These are phyloP conservation scores for Durotheca rogersii DNA, from an alignment of 495 filamentous ascomycete species.

Conservation along the genomic window DNA sequence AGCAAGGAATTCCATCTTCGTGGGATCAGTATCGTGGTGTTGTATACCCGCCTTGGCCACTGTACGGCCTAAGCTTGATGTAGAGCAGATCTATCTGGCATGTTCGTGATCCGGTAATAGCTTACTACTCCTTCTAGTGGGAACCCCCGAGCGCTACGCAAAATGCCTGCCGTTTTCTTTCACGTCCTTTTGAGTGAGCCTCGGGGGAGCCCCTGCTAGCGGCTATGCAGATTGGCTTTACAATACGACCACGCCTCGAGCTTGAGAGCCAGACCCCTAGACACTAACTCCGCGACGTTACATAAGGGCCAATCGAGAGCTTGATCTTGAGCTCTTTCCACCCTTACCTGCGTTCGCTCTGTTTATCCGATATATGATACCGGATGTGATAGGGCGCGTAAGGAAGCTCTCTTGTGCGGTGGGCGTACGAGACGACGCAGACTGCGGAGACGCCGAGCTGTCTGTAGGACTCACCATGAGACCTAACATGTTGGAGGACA, in stretches of 20 bases:
- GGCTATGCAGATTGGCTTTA: conserved; percentile 1
- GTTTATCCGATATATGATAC: conserved; percentile 11
- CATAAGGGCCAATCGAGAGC: not conserved
- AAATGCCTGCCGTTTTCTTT: no score
- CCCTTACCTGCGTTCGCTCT: conserved; percentile 4
- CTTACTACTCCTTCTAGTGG: conserved; percentile 20
- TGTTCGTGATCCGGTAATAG: conserved; percentile 5
- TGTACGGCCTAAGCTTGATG: conserved; percentile 3
- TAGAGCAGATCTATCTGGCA: conserved; percentile 5
- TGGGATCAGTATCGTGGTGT: conserved; percentile 4
- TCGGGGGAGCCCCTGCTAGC: conserved; percentile 11
- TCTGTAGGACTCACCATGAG: not conserved
- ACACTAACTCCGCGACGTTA: not conserved
- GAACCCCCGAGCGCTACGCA: conserved; percentile 15
- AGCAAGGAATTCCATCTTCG: conserved; percentile 6
- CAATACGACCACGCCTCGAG: conserved; percentile 8
- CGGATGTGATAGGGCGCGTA: conserved; percentile 8
- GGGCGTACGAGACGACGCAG: not conserved
- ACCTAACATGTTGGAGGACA: no score
- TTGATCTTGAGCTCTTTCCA: not conserved
- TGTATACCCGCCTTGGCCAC: not conserved
- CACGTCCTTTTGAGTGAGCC: not conserved
- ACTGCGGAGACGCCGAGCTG: not conserved
- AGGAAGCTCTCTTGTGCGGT: not conserved
- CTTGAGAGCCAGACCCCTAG: conserved; percentile 1